phyloP scores from a whole-genome alignment of 805 yeast species.

The Saccharomycopsis malanga region DNA sequence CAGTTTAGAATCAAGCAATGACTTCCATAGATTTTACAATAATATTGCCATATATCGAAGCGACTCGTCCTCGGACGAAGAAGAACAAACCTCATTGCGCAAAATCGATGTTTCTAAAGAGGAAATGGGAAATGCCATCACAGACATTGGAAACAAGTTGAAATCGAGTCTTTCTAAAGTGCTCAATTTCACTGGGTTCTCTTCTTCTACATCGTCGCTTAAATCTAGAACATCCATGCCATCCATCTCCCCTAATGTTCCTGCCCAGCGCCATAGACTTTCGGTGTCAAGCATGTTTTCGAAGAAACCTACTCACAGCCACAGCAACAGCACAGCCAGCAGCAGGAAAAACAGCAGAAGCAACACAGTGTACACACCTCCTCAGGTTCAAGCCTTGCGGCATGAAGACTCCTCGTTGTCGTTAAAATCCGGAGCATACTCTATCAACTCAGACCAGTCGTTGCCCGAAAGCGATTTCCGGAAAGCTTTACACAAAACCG shows the following conservation, averaged over 20 bases:
- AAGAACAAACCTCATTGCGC: conserved; percentile 27
- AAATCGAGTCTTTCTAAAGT: conserved; percentile 44
- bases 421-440: conserved; percentile 3
- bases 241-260: background rate
- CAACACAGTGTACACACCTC: conserved; percentile 7
- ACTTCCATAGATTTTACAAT: conserved; percentile 23
- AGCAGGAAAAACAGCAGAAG: conserved; percentile 3
- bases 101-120: conserved; percentile 55
- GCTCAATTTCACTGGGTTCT: conserved; percentile 20
- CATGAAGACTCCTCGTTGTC: conserved; percentile 13
- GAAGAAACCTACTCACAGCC: background rate
- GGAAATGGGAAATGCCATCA: conserved; percentile 70
- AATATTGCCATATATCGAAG: conserved; percentile 22
- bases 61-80: conserved; percentile 20
- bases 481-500: background rate
- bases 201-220: background rate
- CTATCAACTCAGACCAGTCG: conserved; percentile 1
- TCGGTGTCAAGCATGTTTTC: conserved; percentile 12
- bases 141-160: conserved; percentile 66
- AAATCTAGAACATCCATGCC: conserved; percentile 5
- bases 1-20: conserved; percentile 31
- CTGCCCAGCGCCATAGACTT: background rate
- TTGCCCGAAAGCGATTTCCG: background rate
- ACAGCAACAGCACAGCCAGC: conserved; percentile 1
- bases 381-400: conserved; percentile 10